Base-by-base conservation (phyloP, 2,329 filamentous ascomycete genomes). In the Stagonosporopsis tanaceti region DNA sequence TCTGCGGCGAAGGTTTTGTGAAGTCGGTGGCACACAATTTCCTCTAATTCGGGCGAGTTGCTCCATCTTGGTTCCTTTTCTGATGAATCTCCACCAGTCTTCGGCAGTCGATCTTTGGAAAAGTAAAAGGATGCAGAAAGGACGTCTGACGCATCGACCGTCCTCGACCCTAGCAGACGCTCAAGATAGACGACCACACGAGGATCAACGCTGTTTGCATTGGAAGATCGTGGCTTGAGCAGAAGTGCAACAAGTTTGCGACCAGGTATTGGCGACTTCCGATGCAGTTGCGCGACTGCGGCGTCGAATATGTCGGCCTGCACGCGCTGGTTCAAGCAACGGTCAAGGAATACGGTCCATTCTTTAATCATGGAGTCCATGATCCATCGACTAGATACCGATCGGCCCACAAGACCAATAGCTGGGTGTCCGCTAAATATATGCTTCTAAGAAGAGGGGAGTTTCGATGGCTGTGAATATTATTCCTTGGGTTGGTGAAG, bases 1-100 rank as follows among this genome's bases (percentile, higher is more conserved):
- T 69, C 71, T 3, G 69, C 61, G 3, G 66, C 63, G 53, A 76
- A 77, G 7, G 68, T 67, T 56, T 72, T 77, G 44, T 72, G 68
- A 6, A 78, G 60, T 27, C 75, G 70, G 60, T 74, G 67, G 39
- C 76, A 76, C 39, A 78, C 60, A 32, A 76, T 57, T 48, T 77
- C 76, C 34, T 78, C 75, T 38, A 78, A 51, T 61, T 76, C 73
- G 15, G 73, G 67, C 11, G 75, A 70, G 47, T 74, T 76, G 48
- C 60, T 64, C 68, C 69, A 71, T 57, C 57, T 67, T 22, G 67
- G 61, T 17, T 70, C 58, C 42, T 68, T 69, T 17, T 65, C 24
- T 22, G 59, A 47, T 1, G 39, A 56, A 20, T 68, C 64, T 28
- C 65, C 63, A 6, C 61, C 64, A 44, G 61, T 52, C 53, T 65